These are phyloP conservation scores for Aspergillus felis DNA, from an alignment of 2,329 filamentous ascomycete species.

Conservation along the genomic window DNA sequence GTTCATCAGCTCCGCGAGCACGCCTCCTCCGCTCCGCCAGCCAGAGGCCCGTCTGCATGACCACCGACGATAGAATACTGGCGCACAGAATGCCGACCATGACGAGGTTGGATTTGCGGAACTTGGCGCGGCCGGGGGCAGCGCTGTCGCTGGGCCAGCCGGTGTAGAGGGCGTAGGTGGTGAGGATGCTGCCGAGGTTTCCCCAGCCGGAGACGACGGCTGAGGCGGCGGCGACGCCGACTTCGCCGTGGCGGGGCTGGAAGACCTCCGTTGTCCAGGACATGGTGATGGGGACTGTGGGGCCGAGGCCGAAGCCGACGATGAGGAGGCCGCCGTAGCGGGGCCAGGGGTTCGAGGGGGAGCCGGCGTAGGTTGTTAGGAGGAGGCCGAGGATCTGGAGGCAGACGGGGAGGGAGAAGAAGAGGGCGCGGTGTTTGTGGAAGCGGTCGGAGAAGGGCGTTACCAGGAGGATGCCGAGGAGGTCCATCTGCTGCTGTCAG, in stretches of 20 bases:
- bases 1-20: neutral
- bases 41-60: conserved; percentile 64
- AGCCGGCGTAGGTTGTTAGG: conserved; percentile 68
- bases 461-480: conserved; percentile 78
- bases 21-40: conserved; percentile 32
- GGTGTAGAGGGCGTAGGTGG: conserved; percentile 83
- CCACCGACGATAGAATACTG: conserved; percentile 65
- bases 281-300: conserved; percentile 91
- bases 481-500: conserved; percentile 63
- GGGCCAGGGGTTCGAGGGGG: conserved; percentile 64
- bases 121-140: conserved; percentile 62
- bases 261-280: conserved; percentile 90
- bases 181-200: conserved; percentile 80
- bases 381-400: conserved; percentile 81
- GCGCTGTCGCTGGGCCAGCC: conserved; percentile 75
- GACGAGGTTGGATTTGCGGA: conserved; percentile 76
- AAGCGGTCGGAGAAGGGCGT: conserved; percentile 86
- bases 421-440: conserved; percentile 71
- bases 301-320: conserved; percentile 84
- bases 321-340: conserved; percentile 85
- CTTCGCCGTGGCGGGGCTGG: conserved; percentile 82
- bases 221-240: conserved; percentile 80
- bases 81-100: conserved; percentile 82
- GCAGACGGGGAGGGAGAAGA: conserved; percentile 72
- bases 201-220: conserved; percentile 83